phyloP scores from a whole-genome alignment of 2,329 filamentous ascomycete species.

The Ophiostoma novo-ulmi region DNA sequence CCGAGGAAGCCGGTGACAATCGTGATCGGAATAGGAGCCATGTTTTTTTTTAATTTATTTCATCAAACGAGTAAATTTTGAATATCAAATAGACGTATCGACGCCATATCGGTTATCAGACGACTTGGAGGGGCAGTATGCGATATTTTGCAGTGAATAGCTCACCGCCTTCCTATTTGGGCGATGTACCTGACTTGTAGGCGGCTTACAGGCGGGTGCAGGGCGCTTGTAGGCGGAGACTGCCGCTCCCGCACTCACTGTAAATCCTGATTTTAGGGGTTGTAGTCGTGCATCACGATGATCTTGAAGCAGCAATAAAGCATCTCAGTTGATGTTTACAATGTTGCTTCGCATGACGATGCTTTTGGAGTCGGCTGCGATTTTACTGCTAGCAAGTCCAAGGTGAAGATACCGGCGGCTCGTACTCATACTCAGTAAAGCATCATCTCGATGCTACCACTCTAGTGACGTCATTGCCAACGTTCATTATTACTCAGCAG shows the following conservation, averaged over 20 bases:
- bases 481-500: neutral
- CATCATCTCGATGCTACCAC: neutral
- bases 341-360: neutral
- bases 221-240: neutral
- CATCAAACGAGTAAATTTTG: neutral
- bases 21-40: conserved; percentile 78
- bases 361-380: too few species aligned
- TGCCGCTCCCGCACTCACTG: conserved; percentile 1
- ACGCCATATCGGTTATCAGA: neutral
- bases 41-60: conserved; percentile 31
- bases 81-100: neutral
- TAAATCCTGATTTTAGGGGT: neutral
- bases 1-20: conserved; percentile 96
- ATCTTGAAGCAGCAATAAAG: neutral
- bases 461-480: conserved; percentile 1
- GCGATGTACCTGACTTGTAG: neutral
- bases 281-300: neutral
- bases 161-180: conserved; percentile 6
- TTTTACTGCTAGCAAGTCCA: neutral
- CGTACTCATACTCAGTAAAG: neutral
- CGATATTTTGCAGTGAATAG: neutral
- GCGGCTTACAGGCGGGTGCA: neutral
- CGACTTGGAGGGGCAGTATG: neutral
- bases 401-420: neutral
- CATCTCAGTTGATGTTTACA: neutral